Evolutionary conservation across 2,329 filamentous ascomycete species (phyloP).

Genomic region (Cucurbitaria berberidis): DNA sequence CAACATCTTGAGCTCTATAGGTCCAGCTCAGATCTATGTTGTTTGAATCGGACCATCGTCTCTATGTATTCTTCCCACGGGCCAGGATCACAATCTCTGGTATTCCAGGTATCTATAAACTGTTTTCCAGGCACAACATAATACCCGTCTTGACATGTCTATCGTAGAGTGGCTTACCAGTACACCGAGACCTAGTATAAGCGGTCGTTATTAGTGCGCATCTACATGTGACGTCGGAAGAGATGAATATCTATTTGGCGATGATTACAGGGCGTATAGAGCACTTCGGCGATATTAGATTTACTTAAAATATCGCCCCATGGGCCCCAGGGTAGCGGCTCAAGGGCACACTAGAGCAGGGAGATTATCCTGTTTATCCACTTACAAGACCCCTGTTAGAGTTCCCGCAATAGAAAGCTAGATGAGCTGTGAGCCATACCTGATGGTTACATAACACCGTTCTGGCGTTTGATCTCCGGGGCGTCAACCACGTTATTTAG

Average conservation of each 20-base stretch:
- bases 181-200: slow-evolving; percentile 5
- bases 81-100: background rate
- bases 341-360: slow-evolving; percentile 2
- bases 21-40: background rate
- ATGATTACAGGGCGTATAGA: background rate
- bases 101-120: background rate
- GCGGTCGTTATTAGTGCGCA: slow-evolving; percentile 3
- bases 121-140: slow-evolving; percentile 3
- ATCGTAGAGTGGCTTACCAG: slow-evolving; percentile 10
- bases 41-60: background rate
- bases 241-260: background rate
- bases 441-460: background rate
- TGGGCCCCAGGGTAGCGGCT: slow-evolving; percentile 7
- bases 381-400: background rate
- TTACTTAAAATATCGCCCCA: slow-evolving; percentile 8
- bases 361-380: slow-evolving; percentile 15
- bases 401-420: background rate
- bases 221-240: background rate
- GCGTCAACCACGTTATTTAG: no score
- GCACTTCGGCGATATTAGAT: slow-evolving; percentile 19
- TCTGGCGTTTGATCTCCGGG: background rate
- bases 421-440: background rate
- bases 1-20: slow-evolving; percentile 19
- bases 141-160: slow-evolving; percentile 22
- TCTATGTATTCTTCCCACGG: slow-evolving; percentile 4